Base-by-base conservation (phyloP, 352 stramenopile genomes). In the Pythium volutum region DNA sequence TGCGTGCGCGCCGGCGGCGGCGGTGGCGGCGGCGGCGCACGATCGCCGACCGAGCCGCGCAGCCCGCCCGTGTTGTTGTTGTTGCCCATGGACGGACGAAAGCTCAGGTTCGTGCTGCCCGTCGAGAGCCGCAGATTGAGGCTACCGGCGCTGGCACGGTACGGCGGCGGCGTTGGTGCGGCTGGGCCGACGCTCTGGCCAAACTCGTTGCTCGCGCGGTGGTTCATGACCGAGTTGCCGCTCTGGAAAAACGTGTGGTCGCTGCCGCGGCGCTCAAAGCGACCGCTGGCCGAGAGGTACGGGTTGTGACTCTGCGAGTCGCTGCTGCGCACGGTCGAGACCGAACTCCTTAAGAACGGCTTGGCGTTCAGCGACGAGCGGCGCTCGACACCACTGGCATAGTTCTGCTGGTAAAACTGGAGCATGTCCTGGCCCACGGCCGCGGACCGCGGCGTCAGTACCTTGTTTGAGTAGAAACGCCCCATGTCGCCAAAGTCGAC, bases 401-500 rank as follows among this genome's bases (percentile, higher is more conserved):
- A 70, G 64, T 70, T 70, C 46, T 70, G 64, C 52, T 70, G 48
- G 47, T 70, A 70, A 31, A 70, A 70, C 29, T 58, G 56, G 27
- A 70, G 33, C 64, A 70, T 70, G 39, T 70, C 64, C 26, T 55
- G 50, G 36, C 56, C 64, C 25, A 70, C 51, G 20, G 53, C 56
- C 12, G 56, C 56, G n/a, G 64, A 70, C 26, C 64, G 56, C 8
- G 64, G 64, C 7, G 56, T 66, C 41, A 46, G 45, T 18, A 60
- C 59, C 59, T 71, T 66, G 59, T 36, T 53, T 22, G 58, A 67
- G 63, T 91, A 89, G 56, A 89, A 91, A 52, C 82, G 84, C 75
- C 86, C 78, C 82, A 91, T 87, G 59, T 91, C 82, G 47, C 82
- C 82, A 20, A 91, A 62, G 58, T 91, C 82, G 33, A 86, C 87